phyloP scores from a whole-genome alignment of 257 asterid genomes.

The Solanum arcanum region DNA sequence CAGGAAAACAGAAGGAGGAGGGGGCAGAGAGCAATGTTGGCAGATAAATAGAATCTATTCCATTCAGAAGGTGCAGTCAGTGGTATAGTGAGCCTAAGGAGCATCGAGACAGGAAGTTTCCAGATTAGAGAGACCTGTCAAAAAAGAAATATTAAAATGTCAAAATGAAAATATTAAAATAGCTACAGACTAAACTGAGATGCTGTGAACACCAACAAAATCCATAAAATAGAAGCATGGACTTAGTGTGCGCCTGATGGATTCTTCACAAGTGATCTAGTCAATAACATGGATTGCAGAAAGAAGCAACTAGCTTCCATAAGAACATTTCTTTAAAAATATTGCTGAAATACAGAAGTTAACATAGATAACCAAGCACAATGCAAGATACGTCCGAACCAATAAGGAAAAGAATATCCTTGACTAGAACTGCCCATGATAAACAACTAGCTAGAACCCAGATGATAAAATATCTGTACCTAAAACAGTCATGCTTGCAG shows the following conservation, averaged over 20 bases:
- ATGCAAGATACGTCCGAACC: neutral
- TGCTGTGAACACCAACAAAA: neutral
- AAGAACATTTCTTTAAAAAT: neutral
- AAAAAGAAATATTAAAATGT: conserved; percentile 4
- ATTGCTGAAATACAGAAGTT: neutral
- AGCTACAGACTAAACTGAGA: neutral
- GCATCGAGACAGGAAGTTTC: conserved; percentile 70
- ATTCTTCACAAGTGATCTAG: neutral
- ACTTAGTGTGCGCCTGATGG: neutral
- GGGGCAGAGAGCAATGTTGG: conserved; percentile 75
- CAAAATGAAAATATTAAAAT: neutral
- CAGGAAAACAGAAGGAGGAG: conserved; percentile 69
- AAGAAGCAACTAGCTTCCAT: neutral
- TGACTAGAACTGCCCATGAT: neutral
- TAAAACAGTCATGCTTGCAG: neutral
- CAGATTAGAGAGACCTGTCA: conserved; percentile 57
- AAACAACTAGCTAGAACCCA: neutral
- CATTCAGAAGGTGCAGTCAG: conserved; percentile 62
- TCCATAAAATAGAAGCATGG: neutral
- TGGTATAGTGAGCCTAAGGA: conserved; percentile 82
- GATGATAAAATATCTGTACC: neutral
- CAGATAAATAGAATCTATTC: conserved; percentile 82
- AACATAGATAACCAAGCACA: neutral
- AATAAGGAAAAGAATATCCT: neutral
- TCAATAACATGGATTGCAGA: neutral